phyloP scores from a whole-genome alignment of 176 grass and related monocot species.

The Musa acuminata region DNA sequence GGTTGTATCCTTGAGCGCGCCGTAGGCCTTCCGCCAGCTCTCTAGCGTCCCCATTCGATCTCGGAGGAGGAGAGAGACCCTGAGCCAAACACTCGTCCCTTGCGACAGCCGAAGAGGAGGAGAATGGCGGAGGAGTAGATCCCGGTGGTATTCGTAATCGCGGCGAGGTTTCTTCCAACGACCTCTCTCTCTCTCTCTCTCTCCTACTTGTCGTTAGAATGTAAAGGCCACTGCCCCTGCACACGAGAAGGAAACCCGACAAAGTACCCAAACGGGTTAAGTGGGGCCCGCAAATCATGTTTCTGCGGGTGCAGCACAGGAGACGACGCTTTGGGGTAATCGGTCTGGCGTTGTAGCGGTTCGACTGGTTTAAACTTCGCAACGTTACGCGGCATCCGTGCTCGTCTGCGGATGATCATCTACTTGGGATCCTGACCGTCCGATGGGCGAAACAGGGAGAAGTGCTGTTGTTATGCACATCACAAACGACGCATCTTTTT shows the following conservation, averaged over 20 bases:
- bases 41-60: constrained; percentile 35
- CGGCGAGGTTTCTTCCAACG: no score
- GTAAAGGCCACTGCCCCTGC: no score
- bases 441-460: neutral
- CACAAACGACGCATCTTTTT: no score
- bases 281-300: no score
- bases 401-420: neutral
- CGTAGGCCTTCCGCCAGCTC: constrained; percentile 88
- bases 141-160: no score
- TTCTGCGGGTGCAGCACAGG: no score
- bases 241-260: no score
- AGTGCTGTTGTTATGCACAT: no score
- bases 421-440: neutral
- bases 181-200: no score
- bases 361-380: neutral
- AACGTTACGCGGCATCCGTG: neutral
- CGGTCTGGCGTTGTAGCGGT: neutral
- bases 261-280: no score
- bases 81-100: neutral
- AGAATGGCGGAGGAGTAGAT: neutral
- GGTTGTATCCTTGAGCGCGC: constrained; percentile 91
- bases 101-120: neutral
- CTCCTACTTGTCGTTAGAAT: no score
- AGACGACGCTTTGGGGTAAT: no score
- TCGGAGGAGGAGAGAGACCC: constrained; percentile 2